phyloP scores from a whole-genome alignment of 306 rosid genomes.

The Adenanthera pavonina region DNA sequence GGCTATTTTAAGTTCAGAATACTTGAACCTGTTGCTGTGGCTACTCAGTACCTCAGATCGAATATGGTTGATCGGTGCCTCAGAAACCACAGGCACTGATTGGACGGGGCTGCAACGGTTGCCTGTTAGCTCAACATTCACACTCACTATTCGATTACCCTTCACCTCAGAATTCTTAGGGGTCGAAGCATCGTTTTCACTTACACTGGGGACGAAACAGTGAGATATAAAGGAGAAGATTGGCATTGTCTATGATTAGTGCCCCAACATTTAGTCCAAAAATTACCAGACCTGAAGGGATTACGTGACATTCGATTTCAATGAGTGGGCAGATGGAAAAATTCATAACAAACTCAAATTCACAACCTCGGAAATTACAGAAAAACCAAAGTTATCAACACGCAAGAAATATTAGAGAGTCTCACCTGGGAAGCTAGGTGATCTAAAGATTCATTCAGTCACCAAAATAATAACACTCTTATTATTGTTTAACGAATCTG shows the following conservation, averaged over 20 bases:
- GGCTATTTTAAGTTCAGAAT: constrained; percentile 47
- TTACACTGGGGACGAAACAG: constrained; percentile 33
- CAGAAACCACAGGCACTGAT: constrained; percentile 30
- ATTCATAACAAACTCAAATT: neutral
- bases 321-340: neutral
- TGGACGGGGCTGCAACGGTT: neutral
- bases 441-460: neutral
- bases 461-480: neutral
- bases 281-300: constrained; percentile 10
- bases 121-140: constrained; percentile 23
- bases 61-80: constrained; percentile 16
- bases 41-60: constrained; percentile 8
- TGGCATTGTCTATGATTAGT: constrained; percentile 30
- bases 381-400: constrained; percentile 7
- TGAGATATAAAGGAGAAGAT: constrained; percentile 30
- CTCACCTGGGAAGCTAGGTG: constrained; percentile 16
- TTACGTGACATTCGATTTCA: neutral
- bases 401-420: constrained; percentile 16
- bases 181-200: constrained; percentile 6
- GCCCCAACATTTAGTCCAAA: neutral
- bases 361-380: neutral
- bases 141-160: neutral
- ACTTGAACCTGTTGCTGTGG: constrained; percentile 15
- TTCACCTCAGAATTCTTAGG: constrained; percentile 19
- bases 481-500: neutral